Percentiles rank a stretch among this genome's conserved stretches.
phyloP scores from a whole-genome alignment of 192 early-diverging fungal species.

The Linnemannia exigua region DNA sequence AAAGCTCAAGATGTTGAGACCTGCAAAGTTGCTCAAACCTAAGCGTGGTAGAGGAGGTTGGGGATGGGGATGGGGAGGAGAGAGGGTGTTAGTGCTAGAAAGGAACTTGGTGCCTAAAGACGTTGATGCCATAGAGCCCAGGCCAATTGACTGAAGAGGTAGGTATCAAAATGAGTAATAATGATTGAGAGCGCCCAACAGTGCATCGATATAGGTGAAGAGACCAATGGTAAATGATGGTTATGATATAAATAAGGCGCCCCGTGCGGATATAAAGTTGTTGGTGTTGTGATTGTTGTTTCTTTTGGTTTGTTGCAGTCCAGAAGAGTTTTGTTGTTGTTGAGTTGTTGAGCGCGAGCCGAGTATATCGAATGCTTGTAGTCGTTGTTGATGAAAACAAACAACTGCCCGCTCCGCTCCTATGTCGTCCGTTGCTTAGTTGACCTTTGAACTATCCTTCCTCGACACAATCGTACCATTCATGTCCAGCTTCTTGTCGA shows the following conservation, averaged over 20 bases:
- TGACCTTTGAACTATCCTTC: neutral
- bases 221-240: neutral
- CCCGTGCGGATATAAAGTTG: neutral
- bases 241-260: neutral
- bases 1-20: constrained; percentile 41
- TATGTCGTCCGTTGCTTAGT: neutral
- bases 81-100: neutral
- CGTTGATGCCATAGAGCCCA: neutral
- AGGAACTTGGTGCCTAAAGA: neutral
- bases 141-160: neutral
- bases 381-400: neutral
- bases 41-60: neutral
- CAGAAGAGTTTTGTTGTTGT: neutral
- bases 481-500: constrained; percentile 44
- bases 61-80: too few species aligned
- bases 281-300: neutral
- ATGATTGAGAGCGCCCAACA: neutral
- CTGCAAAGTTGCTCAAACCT: constrained; percentile 46
- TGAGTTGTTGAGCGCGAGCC: neutral
- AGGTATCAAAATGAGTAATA: neutral
- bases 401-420: neutral
- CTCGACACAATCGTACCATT: constrained; percentile 13
- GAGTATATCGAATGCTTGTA: neutral
- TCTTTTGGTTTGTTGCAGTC: neutral
- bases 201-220: neutral